A percentile compares a stretch with the other conserved stretches of the same genome.
These are phyloP conservation scores for Mycena floridula DNA, from an alignment of 768 basidiomycete genomes.

Conservation along the genomic window DNA sequence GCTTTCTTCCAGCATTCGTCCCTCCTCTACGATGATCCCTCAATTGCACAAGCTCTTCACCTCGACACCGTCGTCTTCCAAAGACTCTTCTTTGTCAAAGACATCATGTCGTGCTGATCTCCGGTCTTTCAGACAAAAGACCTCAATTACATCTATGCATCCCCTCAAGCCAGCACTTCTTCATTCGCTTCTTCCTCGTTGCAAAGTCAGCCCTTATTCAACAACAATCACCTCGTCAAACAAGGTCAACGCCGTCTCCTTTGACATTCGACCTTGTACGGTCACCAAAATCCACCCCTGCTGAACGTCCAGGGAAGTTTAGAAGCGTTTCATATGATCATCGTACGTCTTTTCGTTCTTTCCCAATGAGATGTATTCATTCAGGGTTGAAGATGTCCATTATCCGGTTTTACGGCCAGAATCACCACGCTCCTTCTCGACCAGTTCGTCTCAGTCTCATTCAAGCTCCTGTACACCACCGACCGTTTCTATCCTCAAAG, in stretches of 20 bases:
- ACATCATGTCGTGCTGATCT: no score
- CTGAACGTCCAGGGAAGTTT: neutral
- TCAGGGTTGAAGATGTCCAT: neutral
- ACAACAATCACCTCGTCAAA: no score
- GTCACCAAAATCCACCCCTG: neutral
- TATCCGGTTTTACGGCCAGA: neutral
- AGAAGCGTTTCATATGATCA: neutral
- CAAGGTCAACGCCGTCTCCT: no score
- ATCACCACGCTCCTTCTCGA: neutral
- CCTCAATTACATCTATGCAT: no score
- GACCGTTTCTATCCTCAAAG: neutral
- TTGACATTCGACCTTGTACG: no score
- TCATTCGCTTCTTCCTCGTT: no score
- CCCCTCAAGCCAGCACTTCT: no score
- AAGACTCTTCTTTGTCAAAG: neutral
- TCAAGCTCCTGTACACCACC: neutral
- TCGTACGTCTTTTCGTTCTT: neutral
- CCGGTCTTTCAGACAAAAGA: no score
- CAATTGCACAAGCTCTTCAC: neutral
- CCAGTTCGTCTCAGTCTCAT: neutral
- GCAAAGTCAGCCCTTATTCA: no score
- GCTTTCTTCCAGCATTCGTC: neutral
- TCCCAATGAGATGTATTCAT: neutral
- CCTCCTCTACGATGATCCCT: neutral
- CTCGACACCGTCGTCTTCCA: neutral